Evolutionary conservation across 75 land plant genomes (phyloP).

Genomic region (Pinus taeda): DNA sequence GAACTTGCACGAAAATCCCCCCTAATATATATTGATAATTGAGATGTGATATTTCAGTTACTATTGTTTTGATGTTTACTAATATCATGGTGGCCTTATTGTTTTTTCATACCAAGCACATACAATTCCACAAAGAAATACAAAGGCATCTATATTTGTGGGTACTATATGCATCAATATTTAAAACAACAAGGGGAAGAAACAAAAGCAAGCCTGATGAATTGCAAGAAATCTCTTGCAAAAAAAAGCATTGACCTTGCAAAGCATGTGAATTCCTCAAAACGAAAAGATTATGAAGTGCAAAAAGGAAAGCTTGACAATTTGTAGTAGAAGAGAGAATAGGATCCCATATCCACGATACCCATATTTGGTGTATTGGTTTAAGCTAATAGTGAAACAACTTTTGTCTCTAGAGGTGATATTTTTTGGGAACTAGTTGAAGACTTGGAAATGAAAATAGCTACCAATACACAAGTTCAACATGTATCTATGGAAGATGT

Average conservation of each 20-base stretch:
- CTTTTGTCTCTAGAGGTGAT: slow-evolving; percentile 90
- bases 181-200: slow-evolving; percentile 95
- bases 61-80: no score
- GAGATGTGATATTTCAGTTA: no score
- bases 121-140: neutral
- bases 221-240: slow-evolving; percentile 88
- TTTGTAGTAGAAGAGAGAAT: slow-evolving; percentile 84
- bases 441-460: slow-evolving; percentile 94
- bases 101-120: neutral
- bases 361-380: slow-evolving; percentile 79
- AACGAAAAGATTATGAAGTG: slow-evolving; percentile 96
- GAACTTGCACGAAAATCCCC: no score
- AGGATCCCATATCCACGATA: slow-evolving; percentile 92
- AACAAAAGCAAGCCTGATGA: slow-evolving; percentile 99
- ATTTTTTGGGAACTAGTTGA: slow-evolving; percentile 84
- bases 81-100: neutral
- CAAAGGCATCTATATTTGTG: slow-evolving; percentile 1
- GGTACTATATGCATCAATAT: slow-evolving; percentile 53
- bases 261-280: slow-evolving; percentile 84
- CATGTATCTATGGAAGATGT: slow-evolving; percentile 62
- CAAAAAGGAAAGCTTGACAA: slow-evolving; percentile 87
- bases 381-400: slow-evolving; percentile 97
- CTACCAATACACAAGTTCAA: slow-evolving; percentile 87
- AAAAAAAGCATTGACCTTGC: slow-evolving; percentile 68
- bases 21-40: no score